These are phyloP conservation scores for Vitellaria paradoxa DNA, from an alignment of 179 eudicot species.

Conservation along the genomic window DNA sequence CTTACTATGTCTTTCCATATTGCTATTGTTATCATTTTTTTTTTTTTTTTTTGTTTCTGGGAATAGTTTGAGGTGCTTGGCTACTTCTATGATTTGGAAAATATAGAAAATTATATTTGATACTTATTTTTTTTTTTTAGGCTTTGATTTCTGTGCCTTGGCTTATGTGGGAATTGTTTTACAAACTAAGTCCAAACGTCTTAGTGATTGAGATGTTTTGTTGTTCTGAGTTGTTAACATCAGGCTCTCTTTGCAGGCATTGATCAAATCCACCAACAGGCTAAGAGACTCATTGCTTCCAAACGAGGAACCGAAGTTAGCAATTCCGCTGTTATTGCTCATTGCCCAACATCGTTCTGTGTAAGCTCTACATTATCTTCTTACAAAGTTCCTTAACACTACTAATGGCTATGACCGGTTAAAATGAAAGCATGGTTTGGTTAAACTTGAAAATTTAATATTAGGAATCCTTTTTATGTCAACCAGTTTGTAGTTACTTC, in stretches of 20 bases:
- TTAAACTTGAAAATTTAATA: neutral
- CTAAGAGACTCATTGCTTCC: constrained; percentile 88
- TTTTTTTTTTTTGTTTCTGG: no score
- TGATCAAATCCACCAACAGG: constrained; percentile 90
- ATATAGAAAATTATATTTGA: neutral
- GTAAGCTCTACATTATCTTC: constrained; percentile 42
- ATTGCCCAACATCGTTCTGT: constrained; percentile 96
- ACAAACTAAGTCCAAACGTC: neutral
- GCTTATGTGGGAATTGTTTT: neutral
- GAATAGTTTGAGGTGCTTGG: neutral
- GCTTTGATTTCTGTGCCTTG: neutral
- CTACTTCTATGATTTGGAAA: neutral
- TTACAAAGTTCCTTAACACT: neutral
- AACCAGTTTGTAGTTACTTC: constrained; percentile 1
- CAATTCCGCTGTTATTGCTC: constrained; percentile 85
- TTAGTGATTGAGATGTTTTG: constrained; percentile 6
- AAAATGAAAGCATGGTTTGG: neutral
- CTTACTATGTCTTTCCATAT: neutral
- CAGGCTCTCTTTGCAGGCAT: constrained; percentile 51
- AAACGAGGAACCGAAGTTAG: constrained; percentile 90
- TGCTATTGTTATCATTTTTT: neutral
- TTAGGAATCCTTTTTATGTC: neutral
- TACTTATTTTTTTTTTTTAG: neutral
- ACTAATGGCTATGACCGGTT: no score
- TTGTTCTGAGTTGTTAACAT: constrained; percentile 6